phyloP scores from a whole-genome alignment of 176 grass and related monocot species.

The Pontederia paniculata region DNA sequence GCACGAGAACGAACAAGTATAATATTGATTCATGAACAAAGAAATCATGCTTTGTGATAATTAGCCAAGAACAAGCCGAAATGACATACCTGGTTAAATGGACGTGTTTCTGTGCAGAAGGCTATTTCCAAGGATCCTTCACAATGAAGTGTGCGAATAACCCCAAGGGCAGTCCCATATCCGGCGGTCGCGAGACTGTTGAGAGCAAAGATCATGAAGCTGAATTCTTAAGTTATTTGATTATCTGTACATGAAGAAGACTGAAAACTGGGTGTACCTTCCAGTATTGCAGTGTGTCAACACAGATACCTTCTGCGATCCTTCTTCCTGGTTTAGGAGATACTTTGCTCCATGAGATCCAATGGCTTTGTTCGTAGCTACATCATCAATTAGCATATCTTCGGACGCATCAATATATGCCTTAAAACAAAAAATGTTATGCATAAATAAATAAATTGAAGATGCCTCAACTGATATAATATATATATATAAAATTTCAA shows the following conservation, averaged over 20 bases:
- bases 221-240: slow-evolving; percentile 1
- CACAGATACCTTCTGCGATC: slow-evolving; percentile 40
- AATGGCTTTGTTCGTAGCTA: slow-evolving; percentile 87
- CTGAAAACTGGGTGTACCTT: slow-evolving; percentile 29
- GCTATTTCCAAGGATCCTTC: slow-evolving; percentile 55
- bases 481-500: not conserved
- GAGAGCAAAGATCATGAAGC: slow-evolving; percentile 2
- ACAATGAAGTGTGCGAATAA: slow-evolving; percentile 72
- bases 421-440: slow-evolving; percentile 27
- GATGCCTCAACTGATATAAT: not conserved
- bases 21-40: not conserved
- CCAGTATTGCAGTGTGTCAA: slow-evolving; percentile 97
- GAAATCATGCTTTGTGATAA: not conserved
- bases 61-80: too few species aligned
- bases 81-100: slow-evolving; percentile 72
- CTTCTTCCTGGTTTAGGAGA: slow-evolving; percentile 39
- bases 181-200: slow-evolving; percentile 90
- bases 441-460: slow-evolving; percentile 8
- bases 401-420: slow-evolving; percentile 72
- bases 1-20: not conserved
- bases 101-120: slow-evolving; percentile 92
- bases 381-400: slow-evolving; percentile 80
- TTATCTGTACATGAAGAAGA: not conserved
- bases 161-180: slow-evolving; percentile 87
- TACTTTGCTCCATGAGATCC: slow-evolving; percentile 65